Percentiles rank a stretch among this genome's conserved stretches.
These are phyloP conservation scores for Podospora pseudocomata DNA, from an alignment of 495 filamentous ascomycete species.

Conservation along the genomic window DNA sequence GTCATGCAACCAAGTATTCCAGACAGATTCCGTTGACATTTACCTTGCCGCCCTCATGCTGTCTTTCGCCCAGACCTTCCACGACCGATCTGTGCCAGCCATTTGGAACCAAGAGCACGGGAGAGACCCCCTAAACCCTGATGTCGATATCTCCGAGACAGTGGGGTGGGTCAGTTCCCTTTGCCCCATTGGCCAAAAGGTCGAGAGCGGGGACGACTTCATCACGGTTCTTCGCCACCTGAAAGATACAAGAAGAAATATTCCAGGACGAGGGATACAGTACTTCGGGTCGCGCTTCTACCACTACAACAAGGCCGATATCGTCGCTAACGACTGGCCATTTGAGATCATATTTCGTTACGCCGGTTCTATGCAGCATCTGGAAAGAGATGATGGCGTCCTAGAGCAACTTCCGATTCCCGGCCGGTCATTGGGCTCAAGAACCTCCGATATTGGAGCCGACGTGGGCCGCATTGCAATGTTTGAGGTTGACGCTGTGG, in stretches of 20 bases:
- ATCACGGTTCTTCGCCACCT: slow-evolving; percentile 39
- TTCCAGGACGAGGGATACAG: slow-evolving; percentile 26
- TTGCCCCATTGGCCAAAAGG: slow-evolving; percentile 34
- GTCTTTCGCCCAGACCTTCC: slow-evolving; percentile 49
- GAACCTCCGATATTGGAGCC: slow-evolving; percentile 56
- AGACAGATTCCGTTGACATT: slow-evolving; percentile 46
- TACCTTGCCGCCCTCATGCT: slow-evolving; percentile 47
- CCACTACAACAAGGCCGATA: slow-evolving; percentile 39
- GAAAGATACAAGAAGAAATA: slow-evolving; percentile 39
- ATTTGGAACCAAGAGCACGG: slow-evolving; percentile 53
- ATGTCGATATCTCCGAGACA: slow-evolving; percentile 44
- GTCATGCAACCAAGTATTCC: slow-evolving; percentile 42
- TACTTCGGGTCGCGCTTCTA: slow-evolving; percentile 46
- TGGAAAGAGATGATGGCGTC: slow-evolving; percentile 59
- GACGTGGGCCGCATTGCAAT: slow-evolving; percentile 57
- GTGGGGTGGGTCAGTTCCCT: slow-evolving; percentile 52
- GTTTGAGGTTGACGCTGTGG: slow-evolving; percentile 59
- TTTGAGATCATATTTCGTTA: slow-evolving; percentile 73
- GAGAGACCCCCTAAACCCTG: slow-evolving; percentile 34
- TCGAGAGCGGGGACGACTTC: slow-evolving; percentile 39
- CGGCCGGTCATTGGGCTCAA: slow-evolving; percentile 35
- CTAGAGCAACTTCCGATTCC: slow-evolving; percentile 53
- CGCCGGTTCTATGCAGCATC: slow-evolving; percentile 58
- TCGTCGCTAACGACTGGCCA: slow-evolving; percentile 52
- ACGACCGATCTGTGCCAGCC: slow-evolving; percentile 51